These are phyloP conservation scores for Fraxinus anomala DNA, from an alignment of 257 asterid genomes.

Conservation along the genomic window DNA sequence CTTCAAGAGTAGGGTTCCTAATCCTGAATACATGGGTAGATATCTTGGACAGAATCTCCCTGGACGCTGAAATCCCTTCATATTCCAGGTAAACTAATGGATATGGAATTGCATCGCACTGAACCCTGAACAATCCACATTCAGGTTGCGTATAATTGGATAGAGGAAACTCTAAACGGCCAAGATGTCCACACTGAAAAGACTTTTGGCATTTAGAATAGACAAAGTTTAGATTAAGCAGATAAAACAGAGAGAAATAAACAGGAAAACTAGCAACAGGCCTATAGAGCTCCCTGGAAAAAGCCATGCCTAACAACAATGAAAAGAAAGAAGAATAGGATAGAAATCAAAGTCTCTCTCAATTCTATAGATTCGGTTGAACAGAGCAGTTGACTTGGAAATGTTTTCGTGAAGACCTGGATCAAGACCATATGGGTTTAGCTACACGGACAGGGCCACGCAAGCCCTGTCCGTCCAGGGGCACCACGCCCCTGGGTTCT, in stretches of 20 bases:
- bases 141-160: background rate
- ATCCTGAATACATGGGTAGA: slow-evolving; percentile 16
- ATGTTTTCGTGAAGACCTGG: too few relatives aligned
- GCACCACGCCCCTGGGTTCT: too few relatives aligned
- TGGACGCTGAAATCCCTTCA: slow-evolving; percentile 5
- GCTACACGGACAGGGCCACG: too few relatives aligned
- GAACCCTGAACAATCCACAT: slow-evolving; percentile 44
- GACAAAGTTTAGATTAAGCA: slow-evolving; percentile 12
- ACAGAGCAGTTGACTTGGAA: too few relatives aligned
- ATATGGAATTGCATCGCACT: background rate
- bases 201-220: slow-evolving; percentile 32
- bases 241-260: background rate
- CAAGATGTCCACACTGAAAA: slow-evolving; percentile 35
- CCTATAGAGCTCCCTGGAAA: too few relatives aligned
- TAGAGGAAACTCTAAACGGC: slow-evolving; percentile 36
- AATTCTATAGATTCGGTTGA: too few relatives aligned
- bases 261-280: background rate
- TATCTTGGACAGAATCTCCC: background rate
- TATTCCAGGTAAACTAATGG: slow-evolving; percentile 31
- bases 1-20: background rate
- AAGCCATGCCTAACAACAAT: background rate
- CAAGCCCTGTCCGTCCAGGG: too few relatives aligned
- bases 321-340: too few relatives aligned
- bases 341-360: too few relatives aligned
- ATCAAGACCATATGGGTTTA: too few relatives aligned